Base-by-base conservation (phyloP, 768 basidiomycete genomes). In the Chiua virens region DNA sequence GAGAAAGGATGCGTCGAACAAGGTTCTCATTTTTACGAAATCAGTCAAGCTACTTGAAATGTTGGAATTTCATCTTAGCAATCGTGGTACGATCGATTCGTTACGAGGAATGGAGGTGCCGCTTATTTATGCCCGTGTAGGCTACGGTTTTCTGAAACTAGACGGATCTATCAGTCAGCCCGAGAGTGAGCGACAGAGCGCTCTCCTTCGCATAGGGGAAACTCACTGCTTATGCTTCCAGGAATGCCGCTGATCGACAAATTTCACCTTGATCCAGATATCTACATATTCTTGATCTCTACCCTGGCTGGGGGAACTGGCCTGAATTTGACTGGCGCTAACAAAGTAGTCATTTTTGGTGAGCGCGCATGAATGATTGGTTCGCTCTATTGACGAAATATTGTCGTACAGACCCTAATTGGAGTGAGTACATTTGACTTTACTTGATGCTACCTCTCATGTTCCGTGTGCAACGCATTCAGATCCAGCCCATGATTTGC, bases 401-500 rank as follows among this genome's bases (percentile, higher is more conserved):
- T 22, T 18, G 21, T 25, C 39, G 20, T 36, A 41, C 57, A 89
- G 92, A 95, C 71, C 93, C 95, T 4, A 92, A 92, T 57, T 98
- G 95, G 95, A 98, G 92, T 92, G 67, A 66, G 89, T 74, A 83
- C 73, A 10, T 28, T 7, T 38, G 9, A 36, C 23, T 28, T 42
- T 3, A 17, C 13, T 32, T 37, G n/a, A 30, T 25, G 9, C 37
- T 17, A 5, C 39, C 39, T 46, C n/a, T 44, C 28, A 32, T 27
- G 50, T 37, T 44, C 6, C n/a, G 42, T n/a, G 13, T 35, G 34
- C n/a, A 21, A 47, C n/a, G 1, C 32, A 18, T 42, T 8, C 52
- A 95, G 92, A 98, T 70, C 96, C 96, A 6, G 92, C 95, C 0
- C 90, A 97, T 59, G 96, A 99, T 65, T 71, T 98, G 8, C 96